These are phyloP conservation scores for Talaromyces sp. DNA, from an alignment of 2,329 filamentous ascomycete genomes.

Conservation along the genomic window DNA sequence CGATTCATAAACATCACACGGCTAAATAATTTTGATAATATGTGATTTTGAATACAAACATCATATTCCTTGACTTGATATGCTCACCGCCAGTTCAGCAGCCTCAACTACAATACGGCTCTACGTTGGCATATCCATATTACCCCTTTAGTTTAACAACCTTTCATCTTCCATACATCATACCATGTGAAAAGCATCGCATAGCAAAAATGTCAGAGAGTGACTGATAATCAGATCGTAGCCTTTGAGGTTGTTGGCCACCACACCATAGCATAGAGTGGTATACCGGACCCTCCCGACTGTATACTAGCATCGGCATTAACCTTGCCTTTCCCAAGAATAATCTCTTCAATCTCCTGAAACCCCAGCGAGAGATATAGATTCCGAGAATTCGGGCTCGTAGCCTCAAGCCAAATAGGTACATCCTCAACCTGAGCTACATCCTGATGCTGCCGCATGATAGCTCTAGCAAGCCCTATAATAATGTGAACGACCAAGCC, in stretches of 20 bases:
- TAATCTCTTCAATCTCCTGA: constrained; percentile 23
- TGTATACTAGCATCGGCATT: constrained; percentile 17
- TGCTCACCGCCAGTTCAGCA: too few relatives aligned
- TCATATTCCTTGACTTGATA: too few relatives aligned
- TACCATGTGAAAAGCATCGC: too few relatives aligned
- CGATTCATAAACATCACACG: too few relatives aligned
- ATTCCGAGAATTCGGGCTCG: constrained; percentile 16
- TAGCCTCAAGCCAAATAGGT: constrained; percentile 30
- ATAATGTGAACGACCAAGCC: neutral
- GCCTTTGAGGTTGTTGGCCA: constrained; percentile 14
- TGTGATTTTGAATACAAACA: too few relatives aligned
- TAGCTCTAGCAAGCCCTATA: constrained; percentile 24
- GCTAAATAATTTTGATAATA: too few relatives aligned
- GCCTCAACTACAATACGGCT: too few relatives aligned
- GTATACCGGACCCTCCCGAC: constrained; percentile 19
- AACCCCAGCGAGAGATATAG: constrained; percentile 28
- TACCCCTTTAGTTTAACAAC: too few relatives aligned
- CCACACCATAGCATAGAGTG: constrained; percentile 30
- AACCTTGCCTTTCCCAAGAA: constrained; percentile 26
- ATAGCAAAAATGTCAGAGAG: too few relatives aligned
- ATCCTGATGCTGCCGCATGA: constrained; percentile 21
- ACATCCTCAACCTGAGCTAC: constrained; percentile 19
- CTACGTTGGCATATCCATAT: too few relatives aligned
- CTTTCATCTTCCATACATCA: too few relatives aligned
- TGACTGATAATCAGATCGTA: neutral